These are phyloP conservation scores for Paraurostyla sp. DNA, from an alignment of 73 alveolate species.

Conservation along the genomic window DNA sequence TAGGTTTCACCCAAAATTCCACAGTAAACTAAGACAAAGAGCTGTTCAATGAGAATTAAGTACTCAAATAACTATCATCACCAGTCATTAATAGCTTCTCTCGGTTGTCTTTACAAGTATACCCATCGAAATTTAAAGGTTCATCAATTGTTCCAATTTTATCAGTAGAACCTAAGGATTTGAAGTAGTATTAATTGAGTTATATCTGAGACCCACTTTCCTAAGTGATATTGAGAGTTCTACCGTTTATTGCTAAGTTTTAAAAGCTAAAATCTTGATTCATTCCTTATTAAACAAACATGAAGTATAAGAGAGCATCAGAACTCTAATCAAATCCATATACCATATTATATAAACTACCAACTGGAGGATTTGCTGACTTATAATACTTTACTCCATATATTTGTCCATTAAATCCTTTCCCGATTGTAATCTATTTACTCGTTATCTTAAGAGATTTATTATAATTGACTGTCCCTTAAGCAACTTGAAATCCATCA, in stretches of 20 bases:
- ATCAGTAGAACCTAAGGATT: background rate
- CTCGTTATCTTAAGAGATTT: background rate
- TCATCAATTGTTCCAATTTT: background rate
- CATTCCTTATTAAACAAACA: background rate
- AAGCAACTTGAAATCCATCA: background rate
- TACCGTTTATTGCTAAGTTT: background rate
- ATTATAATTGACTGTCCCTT: background rate
- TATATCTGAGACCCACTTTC: background rate
- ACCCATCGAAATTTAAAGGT: constrained; percentile 16
- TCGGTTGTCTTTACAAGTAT: constrained; percentile 14
- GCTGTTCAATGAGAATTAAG: background rate
- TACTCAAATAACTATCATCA: background rate
- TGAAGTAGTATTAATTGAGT: background rate
- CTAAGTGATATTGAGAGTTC: background rate
- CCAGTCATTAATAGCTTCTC: constrained; percentile 3
- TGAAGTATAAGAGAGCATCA: constrained; percentile 5
- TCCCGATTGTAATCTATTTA: background rate
- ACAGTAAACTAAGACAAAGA: background rate
- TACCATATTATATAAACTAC: background rate
- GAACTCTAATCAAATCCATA: background rate
- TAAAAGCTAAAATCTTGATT: background rate
- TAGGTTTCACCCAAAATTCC: constrained; percentile 33
- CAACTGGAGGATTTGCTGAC: background rate
- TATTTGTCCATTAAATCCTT: background rate
- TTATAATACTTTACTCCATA: constrained; percentile 5